Percentiles rank a stretch among this genome's conserved stretches.
Evolutionary conservation across 306 rosid species (phyloP).

Genomic region (Vigna radiata): DNA sequence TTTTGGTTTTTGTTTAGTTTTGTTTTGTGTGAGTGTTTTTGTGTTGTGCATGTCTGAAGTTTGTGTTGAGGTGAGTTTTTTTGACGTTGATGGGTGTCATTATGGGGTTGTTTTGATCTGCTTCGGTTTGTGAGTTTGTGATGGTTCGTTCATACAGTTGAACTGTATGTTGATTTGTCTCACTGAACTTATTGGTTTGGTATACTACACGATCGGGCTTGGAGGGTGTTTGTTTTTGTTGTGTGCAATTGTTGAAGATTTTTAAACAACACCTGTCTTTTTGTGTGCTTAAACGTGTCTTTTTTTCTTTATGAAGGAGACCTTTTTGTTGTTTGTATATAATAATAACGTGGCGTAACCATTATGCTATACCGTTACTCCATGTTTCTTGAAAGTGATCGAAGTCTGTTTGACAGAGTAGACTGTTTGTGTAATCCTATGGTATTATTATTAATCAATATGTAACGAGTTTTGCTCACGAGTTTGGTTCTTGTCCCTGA

Average conservation of each 20-base stretch:
- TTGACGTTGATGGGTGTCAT: constrained; percentile 68
- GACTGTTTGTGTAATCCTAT: constrained; percentile 29
- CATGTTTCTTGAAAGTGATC: constrained; percentile 45
- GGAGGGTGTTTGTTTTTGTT: constrained; percentile 40
- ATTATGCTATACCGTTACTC: constrained; percentile 16
- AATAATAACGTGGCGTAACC: constrained; percentile 41
- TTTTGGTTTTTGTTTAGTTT: constrained; percentile 16
- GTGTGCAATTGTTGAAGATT: constrained; percentile 32
- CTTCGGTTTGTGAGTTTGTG: constrained; percentile 42
- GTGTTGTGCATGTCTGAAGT: constrained; percentile 50
- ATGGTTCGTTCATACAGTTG: constrained; percentile 45
- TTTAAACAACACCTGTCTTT: constrained; percentile 39
- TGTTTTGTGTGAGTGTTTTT: constrained; percentile 27
- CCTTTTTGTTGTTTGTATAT: constrained; percentile 29
- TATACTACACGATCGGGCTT: constrained; percentile 6
- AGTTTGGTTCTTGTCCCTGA: constrained; percentile 28
- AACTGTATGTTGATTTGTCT: constrained; percentile 81
- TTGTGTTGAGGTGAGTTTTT: constrained; percentile 36
- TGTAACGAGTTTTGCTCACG: constrained; percentile 17
- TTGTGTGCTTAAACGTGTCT: constrained; percentile 44
- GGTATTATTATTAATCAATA: constrained; percentile 13
- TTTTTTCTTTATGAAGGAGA: constrained; percentile 23
- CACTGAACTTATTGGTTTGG: constrained; percentile 49
- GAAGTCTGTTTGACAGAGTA: constrained; percentile 64
- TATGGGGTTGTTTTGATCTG: constrained; percentile 52